A percentile compares a stretch with the other conserved stretches of the same genome.
Evolutionary conservation across 2,329 filamentous ascomycete genomes (phyloP).

Genomic region (Graphilbum sp.): DNA sequence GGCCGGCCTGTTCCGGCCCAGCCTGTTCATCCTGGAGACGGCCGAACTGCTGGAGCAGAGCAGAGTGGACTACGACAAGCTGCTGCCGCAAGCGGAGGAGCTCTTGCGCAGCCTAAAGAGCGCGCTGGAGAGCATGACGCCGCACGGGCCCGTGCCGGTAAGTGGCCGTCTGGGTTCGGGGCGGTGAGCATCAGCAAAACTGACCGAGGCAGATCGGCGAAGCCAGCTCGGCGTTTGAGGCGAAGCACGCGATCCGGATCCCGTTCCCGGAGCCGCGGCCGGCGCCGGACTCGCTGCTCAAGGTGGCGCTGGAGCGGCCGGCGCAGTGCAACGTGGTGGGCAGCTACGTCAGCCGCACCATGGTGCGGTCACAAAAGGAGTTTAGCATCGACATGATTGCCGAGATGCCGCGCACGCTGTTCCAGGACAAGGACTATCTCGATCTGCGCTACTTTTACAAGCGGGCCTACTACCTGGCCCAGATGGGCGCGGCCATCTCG

Average conservation of each 20-base stretch:
- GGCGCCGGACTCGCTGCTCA: conserved; percentile 61
- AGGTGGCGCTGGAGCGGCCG: conserved; percentile 62
- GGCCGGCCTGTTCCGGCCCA: conserved; percentile 20
- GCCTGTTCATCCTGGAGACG: conserved; percentile 41
- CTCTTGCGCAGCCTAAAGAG: conserved; percentile 35
- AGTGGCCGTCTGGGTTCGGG: too few relatives aligned
- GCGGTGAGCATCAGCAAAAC: too few relatives aligned
- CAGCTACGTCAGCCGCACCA: conserved; percentile 65
- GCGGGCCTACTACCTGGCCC: conserved; percentile 77
- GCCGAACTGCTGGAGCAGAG: conserved; percentile 41
- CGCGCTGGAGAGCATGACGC: conserved; percentile 31
- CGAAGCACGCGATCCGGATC: conserved; percentile 50
- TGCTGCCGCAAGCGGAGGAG: conserved; percentile 30
- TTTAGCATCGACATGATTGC: conserved; percentile 68
- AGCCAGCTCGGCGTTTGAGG: conserved; percentile 50
- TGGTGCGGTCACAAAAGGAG: conserved; percentile 43
- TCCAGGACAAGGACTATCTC: conserved; percentile 89
- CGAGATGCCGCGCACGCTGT: conserved; percentile 63
- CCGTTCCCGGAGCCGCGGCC: conserved; percentile 78
- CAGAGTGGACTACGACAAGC: conserved; percentile 32
- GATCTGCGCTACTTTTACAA: conserved; percentile 93
- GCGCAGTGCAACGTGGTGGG: conserved; percentile 73
- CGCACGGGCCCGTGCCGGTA: conserved; percentile 34
- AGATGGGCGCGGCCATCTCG: conserved; percentile 53
- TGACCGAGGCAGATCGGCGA: conserved; percentile 57